Evolutionary conservation across 345 rosid species (phyloP).

Genomic region (Citrus reticulata): DNA sequence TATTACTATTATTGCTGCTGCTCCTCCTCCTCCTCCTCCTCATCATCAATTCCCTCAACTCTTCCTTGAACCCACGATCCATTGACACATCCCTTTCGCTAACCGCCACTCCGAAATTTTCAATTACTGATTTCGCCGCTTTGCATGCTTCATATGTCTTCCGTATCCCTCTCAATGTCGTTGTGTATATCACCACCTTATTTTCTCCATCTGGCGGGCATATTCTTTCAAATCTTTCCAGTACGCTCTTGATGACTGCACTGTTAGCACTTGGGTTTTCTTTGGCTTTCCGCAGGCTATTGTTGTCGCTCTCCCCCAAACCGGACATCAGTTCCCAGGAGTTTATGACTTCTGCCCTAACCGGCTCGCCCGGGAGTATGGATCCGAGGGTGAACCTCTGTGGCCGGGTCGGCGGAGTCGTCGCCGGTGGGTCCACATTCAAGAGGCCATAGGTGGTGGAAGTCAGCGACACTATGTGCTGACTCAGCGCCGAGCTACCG

Average conservation of each 20-base stretch:
- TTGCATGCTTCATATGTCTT: slow-evolving; percentile 83
- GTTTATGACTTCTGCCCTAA: slow-evolving; percentile 50
- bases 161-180: slow-evolving; percentile 72
- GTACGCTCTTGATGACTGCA: background rate
- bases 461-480: slow-evolving; percentile 91
- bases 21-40: too few species aligned
- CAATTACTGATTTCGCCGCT: slow-evolving; percentile 51
- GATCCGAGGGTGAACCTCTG: slow-evolving; percentile 45
- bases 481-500: slow-evolving; percentile 62
- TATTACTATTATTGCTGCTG: too few species aligned
- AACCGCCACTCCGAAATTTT: slow-evolving; percentile 43
- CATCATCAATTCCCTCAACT: slow-evolving; percentile 46
- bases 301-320: slow-evolving; percentile 51
- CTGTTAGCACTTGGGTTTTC: slow-evolving; percentile 37
- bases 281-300: slow-evolving; percentile 66
- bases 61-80: slow-evolving; percentile 71
- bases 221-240: slow-evolving; percentile 29
- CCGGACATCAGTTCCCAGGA: slow-evolving; percentile 95
- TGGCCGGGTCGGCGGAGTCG: slow-evolving; percentile 53
- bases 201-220: slow-evolving; percentile 66
- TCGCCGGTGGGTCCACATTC: slow-evolving; percentile 67
- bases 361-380: slow-evolving; percentile 37
- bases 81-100: slow-evolving; percentile 83
- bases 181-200: slow-evolving; percentile 69
- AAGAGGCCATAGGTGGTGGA: slow-evolving; percentile 95